phyloP scores from a whole-genome alignment of 495 filamentous ascomycete genomes.

The Aspergillus affinis region DNA sequence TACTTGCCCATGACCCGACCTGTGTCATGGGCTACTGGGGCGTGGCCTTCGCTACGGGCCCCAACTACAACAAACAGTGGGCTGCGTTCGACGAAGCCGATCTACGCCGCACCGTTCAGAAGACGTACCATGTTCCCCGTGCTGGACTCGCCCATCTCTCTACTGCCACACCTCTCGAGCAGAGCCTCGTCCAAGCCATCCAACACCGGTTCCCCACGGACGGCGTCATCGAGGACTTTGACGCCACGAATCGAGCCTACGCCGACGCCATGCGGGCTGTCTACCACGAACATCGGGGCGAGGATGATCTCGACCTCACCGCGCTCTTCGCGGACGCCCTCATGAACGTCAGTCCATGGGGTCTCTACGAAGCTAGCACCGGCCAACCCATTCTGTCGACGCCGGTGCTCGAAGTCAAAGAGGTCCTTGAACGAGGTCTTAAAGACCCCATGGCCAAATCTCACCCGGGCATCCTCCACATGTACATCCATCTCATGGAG shows the following conservation, averaged over 20 bases:
- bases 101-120: slow-evolving; percentile 35
- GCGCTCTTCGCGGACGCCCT: slow-evolving; percentile 61
- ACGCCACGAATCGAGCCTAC: slow-evolving; percentile 50
- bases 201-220: slow-evolving; percentile 49
- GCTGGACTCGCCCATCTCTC: slow-evolving; percentile 35
- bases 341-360: slow-evolving; percentile 65
- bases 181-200: slow-evolving; percentile 54
- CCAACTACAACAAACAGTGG: slow-evolving; percentile 74
- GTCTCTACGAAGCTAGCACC: slow-evolving; percentile 56
- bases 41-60: slow-evolving; percentile 58
- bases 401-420: slow-evolving; percentile 52
- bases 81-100: slow-evolving; percentile 55
- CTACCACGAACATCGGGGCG: slow-evolving; percentile 39
- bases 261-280: slow-evolving; percentile 57
- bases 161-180: slow-evolving; percentile 40
- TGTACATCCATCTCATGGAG: slow-evolving; percentile 70
- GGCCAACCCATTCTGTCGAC: slow-evolving; percentile 52
- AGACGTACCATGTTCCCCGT: slow-evolving; percentile 36
- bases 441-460: slow-evolving; percentile 30
- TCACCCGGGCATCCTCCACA: slow-evolving; percentile 61
- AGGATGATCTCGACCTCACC: slow-evolving; percentile 54
- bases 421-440: slow-evolving; percentile 52
- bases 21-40: slow-evolving; percentile 68
- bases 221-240: slow-evolving; percentile 31
- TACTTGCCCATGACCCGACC: slow-evolving; percentile 47